Evolutionary conservation across 495 filamentous ascomycete species (phyloP).

Genomic region (Letharia columbiana): DNA sequence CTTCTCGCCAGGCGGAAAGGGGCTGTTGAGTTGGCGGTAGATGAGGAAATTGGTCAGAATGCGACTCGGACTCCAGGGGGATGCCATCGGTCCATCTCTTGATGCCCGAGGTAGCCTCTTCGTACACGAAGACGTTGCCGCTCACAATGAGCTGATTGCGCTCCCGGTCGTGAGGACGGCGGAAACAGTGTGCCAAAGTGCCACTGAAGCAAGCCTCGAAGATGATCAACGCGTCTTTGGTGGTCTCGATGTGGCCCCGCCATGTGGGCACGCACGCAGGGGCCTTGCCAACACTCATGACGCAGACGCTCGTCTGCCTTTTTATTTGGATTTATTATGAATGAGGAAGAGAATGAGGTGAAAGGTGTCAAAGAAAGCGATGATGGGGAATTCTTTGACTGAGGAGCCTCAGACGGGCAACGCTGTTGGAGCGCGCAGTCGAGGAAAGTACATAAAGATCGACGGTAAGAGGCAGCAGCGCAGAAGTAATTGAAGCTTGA

Average conservation of each 20-base stretch:
- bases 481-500: neutral
- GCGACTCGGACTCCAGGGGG: constrained; percentile 81
- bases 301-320: neutral
- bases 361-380: neutral
- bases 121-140: constrained; percentile 83
- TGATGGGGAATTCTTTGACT: neutral
- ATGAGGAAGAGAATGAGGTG: neutral
- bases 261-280: constrained; percentile 43
- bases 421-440: neutral
- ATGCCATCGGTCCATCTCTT: constrained; percentile 91
- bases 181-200: constrained; percentile 59
- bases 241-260: constrained; percentile 58
- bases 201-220: constrained; percentile 69
- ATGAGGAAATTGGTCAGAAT: constrained; percentile 83
- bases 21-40: constrained; percentile 77
- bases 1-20: constrained; percentile 81
- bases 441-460: neutral
- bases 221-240: constrained; percentile 64
- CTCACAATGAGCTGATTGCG: constrained; percentile 64
- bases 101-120: constrained; percentile 79
- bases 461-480: constrained; percentile 2
- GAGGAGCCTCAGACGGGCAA: constrained; percentile 2
- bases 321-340: neutral
- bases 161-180: constrained; percentile 80
- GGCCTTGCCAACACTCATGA: constrained; percentile 25